Evolutionary conservation across 2,329 filamentous ascomycete species (phyloP).

Genomic region (Paramyrothecium sp.): DNA sequence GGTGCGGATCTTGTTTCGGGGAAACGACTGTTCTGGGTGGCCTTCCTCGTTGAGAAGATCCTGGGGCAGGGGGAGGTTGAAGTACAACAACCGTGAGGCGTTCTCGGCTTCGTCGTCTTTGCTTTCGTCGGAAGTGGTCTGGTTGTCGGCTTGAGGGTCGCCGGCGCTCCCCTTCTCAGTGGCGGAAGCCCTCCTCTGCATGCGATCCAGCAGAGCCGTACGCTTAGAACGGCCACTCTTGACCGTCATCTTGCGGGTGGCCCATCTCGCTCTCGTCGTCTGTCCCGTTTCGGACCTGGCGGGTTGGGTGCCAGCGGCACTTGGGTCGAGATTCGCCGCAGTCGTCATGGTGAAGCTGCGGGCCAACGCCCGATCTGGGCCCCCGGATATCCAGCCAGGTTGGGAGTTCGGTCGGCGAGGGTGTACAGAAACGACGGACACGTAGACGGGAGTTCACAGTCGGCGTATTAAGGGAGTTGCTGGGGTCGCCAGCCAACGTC

Average conservation of each 20-base stretch:
- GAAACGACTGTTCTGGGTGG: slow-evolving; percentile 65
- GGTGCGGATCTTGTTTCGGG: slow-evolving; percentile 95
- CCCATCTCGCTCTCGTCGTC: slow-evolving; percentile 87
- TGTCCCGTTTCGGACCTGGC: slow-evolving; percentile 23
- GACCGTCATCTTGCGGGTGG: slow-evolving; percentile 82
- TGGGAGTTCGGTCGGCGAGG: slow-evolving; percentile 17
- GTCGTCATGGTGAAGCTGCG: slow-evolving; percentile 33
- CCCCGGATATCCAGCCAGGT: slow-evolving; percentile 31
- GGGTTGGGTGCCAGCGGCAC: not conserved
- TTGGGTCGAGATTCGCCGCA: slow-evolving; percentile 12
- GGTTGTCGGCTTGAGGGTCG: slow-evolving; percentile 24
- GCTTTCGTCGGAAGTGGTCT: slow-evolving; percentile 30
- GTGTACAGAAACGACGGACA: not conserved
- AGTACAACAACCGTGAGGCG: slow-evolving; percentile 66
- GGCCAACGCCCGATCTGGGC: slow-evolving; percentile 37
- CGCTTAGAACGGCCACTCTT: slow-evolving; percentile 77
- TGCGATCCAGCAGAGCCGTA: slow-evolving; percentile 74
- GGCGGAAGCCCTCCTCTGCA: slow-evolving; percentile 59
- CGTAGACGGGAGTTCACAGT: not conserved
- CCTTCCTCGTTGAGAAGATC: slow-evolving; percentile 80
- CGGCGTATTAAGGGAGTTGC: slow-evolving; percentile 8
- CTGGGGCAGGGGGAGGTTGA: slow-evolving; percentile 79
- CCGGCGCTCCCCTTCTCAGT: slow-evolving; percentile 66
- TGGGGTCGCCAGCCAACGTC: not conserved
- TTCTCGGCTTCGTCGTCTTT: slow-evolving; percentile 37